A percentile compares a stretch with the other conserved stretches of the same genome.
Conservation (phyloP, 495 filamentous ascomycete genomes). For the Lophiotrema nucula region DNA sequence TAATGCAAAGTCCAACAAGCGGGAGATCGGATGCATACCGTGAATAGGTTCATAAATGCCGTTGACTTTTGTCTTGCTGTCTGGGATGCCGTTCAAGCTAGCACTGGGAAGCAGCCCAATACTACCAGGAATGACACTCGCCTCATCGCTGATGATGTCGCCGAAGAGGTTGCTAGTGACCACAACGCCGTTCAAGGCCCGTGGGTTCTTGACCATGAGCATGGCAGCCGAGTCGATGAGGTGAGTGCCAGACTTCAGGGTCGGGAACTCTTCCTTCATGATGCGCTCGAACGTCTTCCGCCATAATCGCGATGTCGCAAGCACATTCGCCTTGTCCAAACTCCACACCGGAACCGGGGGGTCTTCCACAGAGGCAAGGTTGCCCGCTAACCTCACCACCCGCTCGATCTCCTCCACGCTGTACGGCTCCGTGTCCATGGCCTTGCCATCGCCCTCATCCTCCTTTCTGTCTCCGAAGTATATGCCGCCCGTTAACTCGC, state of each 20-base stretch:
- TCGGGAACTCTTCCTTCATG: slow-evolving; percentile 82
- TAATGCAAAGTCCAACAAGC: neutral
- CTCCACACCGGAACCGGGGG: slow-evolving; percentile 83
- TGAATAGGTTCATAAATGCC: slow-evolving; percentile 99
- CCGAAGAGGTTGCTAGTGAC: slow-evolving; percentile 95
- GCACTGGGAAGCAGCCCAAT: slow-evolving; percentile 89
- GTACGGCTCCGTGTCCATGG: slow-evolving; percentile 90
- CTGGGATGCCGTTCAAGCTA: slow-evolving; percentile 81
- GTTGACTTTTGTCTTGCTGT: slow-evolving; percentile 69
- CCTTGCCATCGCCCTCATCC: slow-evolving; percentile 73
- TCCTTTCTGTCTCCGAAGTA: slow-evolving; percentile 96
- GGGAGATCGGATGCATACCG: slow-evolving; percentile 54
- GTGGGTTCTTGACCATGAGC: slow-evolving; percentile 94
- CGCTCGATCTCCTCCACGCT: slow-evolving; percentile 84
- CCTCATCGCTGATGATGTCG: slow-evolving; percentile 96
- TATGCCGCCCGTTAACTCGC: slow-evolving; percentile 92
- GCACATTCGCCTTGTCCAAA: slow-evolving; percentile 96
- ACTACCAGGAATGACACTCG: slow-evolving; percentile 90
- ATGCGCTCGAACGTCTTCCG: slow-evolving; percentile 81
- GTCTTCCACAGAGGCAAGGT: slow-evolving; percentile 74
- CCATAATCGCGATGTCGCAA: slow-evolving; percentile 89
- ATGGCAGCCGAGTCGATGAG: slow-evolving; percentile 95
- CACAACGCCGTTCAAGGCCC: slow-evolving; percentile 85
- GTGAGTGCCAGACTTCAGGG: slow-evolving; percentile 81
- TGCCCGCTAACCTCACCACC: slow-evolving; percentile 76